A percentile compares a stretch with the other conserved stretches of the same genome.
Conservation (phyloP, 768 basidiomycete genomes). For the Rhodotorula diobovata region DNA sequence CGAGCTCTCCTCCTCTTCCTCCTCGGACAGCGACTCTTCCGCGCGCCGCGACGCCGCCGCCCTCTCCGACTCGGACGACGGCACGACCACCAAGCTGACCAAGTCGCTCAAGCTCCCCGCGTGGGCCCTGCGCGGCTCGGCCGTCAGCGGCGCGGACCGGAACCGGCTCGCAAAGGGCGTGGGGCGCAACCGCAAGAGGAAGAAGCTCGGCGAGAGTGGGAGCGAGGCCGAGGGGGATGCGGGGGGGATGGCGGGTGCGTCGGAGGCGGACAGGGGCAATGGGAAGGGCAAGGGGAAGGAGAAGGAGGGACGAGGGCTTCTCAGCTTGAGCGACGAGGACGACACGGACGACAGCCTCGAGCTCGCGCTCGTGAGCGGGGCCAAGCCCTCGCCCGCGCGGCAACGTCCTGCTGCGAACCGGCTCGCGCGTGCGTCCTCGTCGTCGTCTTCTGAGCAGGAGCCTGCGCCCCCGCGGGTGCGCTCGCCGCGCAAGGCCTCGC, state of each 20-base stretch:
- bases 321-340: background rate
- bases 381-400: background rate
- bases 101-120: slow-evolving; percentile 7
- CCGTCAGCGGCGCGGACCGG: slow-evolving; percentile 6
- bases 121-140: slow-evolving; percentile 2
- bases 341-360: slow-evolving; percentile 14
- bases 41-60: background rate
- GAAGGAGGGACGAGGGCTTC: background rate
- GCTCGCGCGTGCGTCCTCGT: too few relatives aligned
- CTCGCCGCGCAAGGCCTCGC: too few relatives aligned
- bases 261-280: background rate
- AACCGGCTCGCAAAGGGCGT: background rate
- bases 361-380: background rate
- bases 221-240: background rate
- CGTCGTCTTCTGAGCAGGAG: too few relatives aligned
- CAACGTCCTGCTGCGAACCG: too few relatives aligned
- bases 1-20: background rate
- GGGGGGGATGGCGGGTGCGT: background rate
- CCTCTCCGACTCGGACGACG: background rate
- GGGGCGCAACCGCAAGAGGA: slow-evolving; percentile 9
- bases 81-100: background rate
- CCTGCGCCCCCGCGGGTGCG: too few relatives aligned
- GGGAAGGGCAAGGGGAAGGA: slow-evolving; percentile 6
- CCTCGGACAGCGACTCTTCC: background rate
- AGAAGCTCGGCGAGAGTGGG: background rate